Conservation (phyloP, 768 basidiomycete genomes). For the Leccinum obscurum region DNA sequence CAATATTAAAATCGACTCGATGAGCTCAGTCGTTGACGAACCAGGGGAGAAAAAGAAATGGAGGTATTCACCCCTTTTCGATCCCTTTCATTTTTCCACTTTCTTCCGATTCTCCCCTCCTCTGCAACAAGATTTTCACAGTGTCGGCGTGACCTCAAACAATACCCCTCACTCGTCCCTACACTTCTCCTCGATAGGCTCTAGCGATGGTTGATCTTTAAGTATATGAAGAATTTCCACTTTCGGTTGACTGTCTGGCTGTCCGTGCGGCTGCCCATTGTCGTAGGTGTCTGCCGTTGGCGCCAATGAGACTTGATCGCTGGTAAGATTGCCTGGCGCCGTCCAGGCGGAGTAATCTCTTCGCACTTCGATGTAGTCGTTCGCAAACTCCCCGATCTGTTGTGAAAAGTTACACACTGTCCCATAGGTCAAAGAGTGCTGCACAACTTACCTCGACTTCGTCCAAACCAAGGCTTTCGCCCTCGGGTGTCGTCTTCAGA, state of each 20-base stretch:
- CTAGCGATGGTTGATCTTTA: constrained; percentile 19
- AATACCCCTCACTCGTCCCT: not conserved
- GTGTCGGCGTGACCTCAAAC: not conserved
- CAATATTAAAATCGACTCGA: not conserved
- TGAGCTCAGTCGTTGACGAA: not conserved
- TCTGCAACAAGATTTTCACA: not conserved
- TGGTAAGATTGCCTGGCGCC: constrained; percentile 22
- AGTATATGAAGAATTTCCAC: not conserved
- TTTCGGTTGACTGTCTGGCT: constrained; percentile 29
- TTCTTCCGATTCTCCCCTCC: not conserved
- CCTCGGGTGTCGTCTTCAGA: constrained; percentile 52
- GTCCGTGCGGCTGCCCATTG: constrained; percentile 42
- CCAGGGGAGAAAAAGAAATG: not conserved
- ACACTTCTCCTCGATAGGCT: constrained; percentile 18
- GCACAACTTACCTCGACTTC: constrained; percentile 59
- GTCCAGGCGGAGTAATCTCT: constrained; percentile 63
- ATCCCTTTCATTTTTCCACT: not conserved
- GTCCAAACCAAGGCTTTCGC: constrained; percentile 65
- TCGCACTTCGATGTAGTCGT: constrained; percentile 68
- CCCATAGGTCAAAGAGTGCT: not conserved
- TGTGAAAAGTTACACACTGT: not conserved
- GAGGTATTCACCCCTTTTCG: not conserved
- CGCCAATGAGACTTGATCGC: constrained; percentile 5
- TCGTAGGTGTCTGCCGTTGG: constrained; percentile 13
- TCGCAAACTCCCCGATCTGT: constrained; percentile 70